Conservation (phyloP, 2,329 filamentous ascomycete species). For the Colletotrichum eleusines region DNA sequence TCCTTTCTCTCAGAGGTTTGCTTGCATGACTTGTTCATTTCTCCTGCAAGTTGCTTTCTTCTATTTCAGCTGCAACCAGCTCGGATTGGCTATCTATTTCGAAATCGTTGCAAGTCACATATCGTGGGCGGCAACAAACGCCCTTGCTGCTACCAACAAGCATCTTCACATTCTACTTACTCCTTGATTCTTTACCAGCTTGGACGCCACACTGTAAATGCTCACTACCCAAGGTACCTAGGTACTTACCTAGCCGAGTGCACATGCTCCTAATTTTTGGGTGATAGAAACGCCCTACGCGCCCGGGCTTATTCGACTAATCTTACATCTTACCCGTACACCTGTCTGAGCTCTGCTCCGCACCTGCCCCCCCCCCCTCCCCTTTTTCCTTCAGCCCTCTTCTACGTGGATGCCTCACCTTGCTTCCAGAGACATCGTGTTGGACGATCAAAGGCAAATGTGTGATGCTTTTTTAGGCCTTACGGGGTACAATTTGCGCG, state of each 20-base stretch:
- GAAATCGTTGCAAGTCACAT: neutral
- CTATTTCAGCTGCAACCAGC: neutral
- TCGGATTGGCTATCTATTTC: slow-evolving; percentile 5
- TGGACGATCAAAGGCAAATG: slow-evolving; percentile 2
- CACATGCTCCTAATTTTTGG: neutral
- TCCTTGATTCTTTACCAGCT: neutral
- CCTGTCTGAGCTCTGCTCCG: neutral
- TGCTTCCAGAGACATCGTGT: neutral
- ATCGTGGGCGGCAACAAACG: neutral
- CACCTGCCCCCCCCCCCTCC: neutral
- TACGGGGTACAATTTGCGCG: neutral
- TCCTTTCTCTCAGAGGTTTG: neutral
- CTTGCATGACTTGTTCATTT: slow-evolving; percentile 6
- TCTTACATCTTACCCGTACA: slow-evolving; percentile 13
- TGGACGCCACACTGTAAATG: slow-evolving; percentile 34
- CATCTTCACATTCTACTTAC: neutral
- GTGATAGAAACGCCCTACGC: neutral
- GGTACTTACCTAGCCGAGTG: neutral
- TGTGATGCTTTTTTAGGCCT: slow-evolving; percentile 11
- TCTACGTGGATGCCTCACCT: slow-evolving; percentile 1
- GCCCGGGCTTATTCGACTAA: slow-evolving; percentile 5
- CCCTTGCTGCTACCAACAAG: no score
- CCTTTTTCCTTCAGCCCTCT: neutral
- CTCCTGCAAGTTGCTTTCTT: slow-evolving; percentile 9
- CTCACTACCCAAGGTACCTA: neutral